Evolutionary conservation across 2,329 filamentous ascomycete species (phyloP).

Genomic region (Pseudopithomyces maydicus): DNA sequence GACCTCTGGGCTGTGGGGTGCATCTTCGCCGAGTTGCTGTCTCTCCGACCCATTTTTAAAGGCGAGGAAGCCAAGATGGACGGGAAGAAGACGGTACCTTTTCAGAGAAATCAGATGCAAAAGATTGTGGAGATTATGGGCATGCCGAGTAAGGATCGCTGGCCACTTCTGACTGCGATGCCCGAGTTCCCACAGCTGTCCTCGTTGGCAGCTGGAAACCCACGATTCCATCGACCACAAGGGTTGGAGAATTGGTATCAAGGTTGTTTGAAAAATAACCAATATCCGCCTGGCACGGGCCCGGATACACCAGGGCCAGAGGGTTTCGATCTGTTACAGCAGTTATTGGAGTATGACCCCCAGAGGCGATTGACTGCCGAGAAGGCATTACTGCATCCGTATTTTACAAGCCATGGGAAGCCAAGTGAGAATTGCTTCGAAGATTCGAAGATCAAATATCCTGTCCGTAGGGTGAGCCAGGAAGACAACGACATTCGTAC

Average conservation of each 20-base stretch:
- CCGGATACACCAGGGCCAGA: slow-evolving; percentile 58
- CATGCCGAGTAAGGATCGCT: slow-evolving; percentile 83
- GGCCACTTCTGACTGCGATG: slow-evolving; percentile 84
- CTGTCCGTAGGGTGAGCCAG: slow-evolving; percentile 84
- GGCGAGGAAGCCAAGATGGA: slow-evolving; percentile 99
- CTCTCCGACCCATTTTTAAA: slow-evolving; percentile 93
- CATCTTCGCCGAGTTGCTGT: slow-evolving; percentile 94
- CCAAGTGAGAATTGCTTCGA: slow-evolving; percentile 88
- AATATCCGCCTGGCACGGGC: slow-evolving; percentile 47
- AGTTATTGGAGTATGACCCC: slow-evolving; percentile 90
- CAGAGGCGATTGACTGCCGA: slow-evolving; percentile 85
- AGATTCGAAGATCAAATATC: slow-evolving; percentile 85
- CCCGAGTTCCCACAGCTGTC: slow-evolving; percentile 80
- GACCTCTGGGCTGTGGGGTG: slow-evolving; percentile 98
- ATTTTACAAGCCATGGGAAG: slow-evolving; percentile 69
- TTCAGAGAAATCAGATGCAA: slow-evolving; percentile 98
- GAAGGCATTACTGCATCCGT: slow-evolving; percentile 86
- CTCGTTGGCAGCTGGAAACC: slow-evolving; percentile 52
- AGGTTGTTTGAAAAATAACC: slow-evolving; percentile 53
- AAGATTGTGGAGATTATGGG: slow-evolving; percentile 98
- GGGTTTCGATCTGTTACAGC: slow-evolving; percentile 80
- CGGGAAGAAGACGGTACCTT: slow-evolving; percentile 94
- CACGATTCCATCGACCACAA: slow-evolving; percentile 56
- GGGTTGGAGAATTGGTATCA: slow-evolving; percentile 72
- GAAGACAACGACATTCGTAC: slow-evolving; percentile 97